Conservation (phyloP, 1,284 basidiomycete species). For the Cutaneotrichosporon arboriforme region DNA sequence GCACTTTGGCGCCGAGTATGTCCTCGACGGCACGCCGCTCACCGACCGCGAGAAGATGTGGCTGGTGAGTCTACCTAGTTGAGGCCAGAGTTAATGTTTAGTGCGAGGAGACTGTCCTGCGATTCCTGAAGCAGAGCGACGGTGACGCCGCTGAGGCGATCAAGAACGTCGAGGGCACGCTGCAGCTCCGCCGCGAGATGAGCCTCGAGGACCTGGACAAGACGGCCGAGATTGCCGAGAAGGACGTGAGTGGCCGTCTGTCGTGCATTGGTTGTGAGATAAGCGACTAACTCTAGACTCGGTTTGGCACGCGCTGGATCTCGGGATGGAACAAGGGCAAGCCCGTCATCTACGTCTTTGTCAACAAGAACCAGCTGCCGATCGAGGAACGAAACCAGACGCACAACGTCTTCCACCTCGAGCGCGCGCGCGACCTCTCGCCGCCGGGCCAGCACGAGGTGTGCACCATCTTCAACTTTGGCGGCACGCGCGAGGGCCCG, state of each 20-base stretch:
- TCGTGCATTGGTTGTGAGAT: not conserved
- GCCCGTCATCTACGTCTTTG: constrained; percentile 38
- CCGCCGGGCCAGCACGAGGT: constrained; percentile 25
- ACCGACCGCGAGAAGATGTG: constrained; percentile 40
- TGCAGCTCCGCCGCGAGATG: constrained; percentile 35
- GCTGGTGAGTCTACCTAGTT: constrained; percentile 23
- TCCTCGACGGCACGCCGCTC: constrained; percentile 16
- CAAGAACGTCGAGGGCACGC: constrained; percentile 27
- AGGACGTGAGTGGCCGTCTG: constrained; percentile 8
- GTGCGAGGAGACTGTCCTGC: constrained; percentile 3
- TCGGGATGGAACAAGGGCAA: constrained; percentile 12
- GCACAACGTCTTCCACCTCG: constrained; percentile 33
- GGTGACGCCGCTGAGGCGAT: not conserved
- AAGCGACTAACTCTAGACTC: constrained; percentile 15
- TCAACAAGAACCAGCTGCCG: constrained; percentile 27
- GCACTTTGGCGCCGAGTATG: constrained; percentile 25
- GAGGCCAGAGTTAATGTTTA: not conserved
- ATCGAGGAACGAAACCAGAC: constrained; percentile 16
- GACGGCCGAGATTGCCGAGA: constrained; percentile 26
- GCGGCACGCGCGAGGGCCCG: constrained; percentile 37
- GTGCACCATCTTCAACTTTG: constrained; percentile 39
- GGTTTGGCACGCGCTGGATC: constrained; percentile 33
- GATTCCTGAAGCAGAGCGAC: not conserved
- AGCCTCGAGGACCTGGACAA: constrained; percentile 35
- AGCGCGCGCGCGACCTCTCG: constrained; percentile 41